phyloP scores from a whole-genome alignment of 495 filamentous ascomycete species.

The Aspergillus campestris region DNA sequence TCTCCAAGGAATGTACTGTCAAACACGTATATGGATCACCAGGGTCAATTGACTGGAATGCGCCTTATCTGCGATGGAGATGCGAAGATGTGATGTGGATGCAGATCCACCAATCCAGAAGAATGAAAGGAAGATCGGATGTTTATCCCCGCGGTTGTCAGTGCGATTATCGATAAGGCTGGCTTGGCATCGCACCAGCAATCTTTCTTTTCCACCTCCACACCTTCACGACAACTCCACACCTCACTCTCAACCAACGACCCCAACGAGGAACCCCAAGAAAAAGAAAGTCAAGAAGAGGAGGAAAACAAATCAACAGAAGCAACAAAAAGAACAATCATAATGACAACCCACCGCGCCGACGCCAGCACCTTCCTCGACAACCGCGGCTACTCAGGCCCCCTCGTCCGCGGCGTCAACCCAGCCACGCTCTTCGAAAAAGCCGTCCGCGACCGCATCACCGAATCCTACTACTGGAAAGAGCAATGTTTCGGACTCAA shows the following conservation, averaged over 20 bases:
- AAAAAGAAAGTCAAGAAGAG: too few species aligned
- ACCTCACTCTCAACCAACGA: background rate
- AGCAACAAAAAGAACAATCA: background rate
- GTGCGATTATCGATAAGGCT: conserved; percentile 39
- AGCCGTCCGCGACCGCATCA: conserved; percentile 87
- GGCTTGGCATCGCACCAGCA: conserved; percentile 15
- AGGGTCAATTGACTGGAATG: too few species aligned
- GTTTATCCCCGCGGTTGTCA: conserved; percentile 27
- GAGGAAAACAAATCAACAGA: too few species aligned
- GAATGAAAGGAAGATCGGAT: background rate
- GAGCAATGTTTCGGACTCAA: conserved; percentile 97
- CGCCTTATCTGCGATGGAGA: too few species aligned
- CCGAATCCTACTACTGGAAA: conserved; percentile 94
- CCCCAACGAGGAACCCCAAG: background rate
- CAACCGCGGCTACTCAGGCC: conserved; percentile 65
- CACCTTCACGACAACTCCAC: background rate
- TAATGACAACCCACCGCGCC: conserved; percentile 51
- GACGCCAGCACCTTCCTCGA: conserved; percentile 71
- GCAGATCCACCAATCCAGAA: too few species aligned
- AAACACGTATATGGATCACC: background rate
- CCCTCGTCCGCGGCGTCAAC: conserved; percentile 69
- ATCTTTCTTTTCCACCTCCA: conserved; percentile 9
- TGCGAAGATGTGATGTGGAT: too few species aligned
- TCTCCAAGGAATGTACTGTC: background rate
- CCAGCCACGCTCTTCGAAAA: conserved; percentile 87